A percentile compares a stretch with the other conserved stretches of the same genome.
Evolutionary conservation across 1,139 yeast species (phyloP).

Genomic region (Saccharomycopsis phalli): DNA sequence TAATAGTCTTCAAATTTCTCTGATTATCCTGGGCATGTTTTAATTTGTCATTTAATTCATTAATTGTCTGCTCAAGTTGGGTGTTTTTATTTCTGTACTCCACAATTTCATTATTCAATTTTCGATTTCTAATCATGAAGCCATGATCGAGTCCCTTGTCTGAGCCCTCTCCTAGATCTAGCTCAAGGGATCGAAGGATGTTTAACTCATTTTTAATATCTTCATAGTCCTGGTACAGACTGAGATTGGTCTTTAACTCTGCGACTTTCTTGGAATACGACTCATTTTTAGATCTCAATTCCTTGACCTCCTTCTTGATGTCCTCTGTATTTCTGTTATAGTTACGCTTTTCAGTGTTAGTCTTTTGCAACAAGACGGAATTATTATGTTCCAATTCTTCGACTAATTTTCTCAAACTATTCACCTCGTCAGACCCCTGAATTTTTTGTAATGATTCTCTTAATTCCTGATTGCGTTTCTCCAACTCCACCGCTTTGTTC

Average conservation of each 20-base stretch:
- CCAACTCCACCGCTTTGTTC: conserved; percentile 59
- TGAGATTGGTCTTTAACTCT: conserved; percentile 35
- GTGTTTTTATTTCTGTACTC: conserved; percentile 47
- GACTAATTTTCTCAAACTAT: conserved; percentile 23
- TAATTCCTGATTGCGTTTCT: conserved; percentile 67
- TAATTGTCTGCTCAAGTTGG: conserved; percentile 1
- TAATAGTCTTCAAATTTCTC: conserved; percentile 6
- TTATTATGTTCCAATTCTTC: conserved; percentile 14
- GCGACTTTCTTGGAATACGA: conserved; percentile 22
- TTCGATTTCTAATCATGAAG: conserved; percentile 50
- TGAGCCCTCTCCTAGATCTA: conserved; percentile 34
- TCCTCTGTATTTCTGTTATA: conserved; percentile 9
- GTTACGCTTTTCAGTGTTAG: conserved; percentile 9
- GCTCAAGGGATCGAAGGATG: conserved; percentile 62
- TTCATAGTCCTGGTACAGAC: conserved; percentile 56
- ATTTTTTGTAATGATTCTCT: conserved; percentile 53
- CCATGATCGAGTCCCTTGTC: conserved; percentile 33
- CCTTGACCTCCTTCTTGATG: conserved; percentile 30
- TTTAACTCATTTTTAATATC: conserved; percentile 70
- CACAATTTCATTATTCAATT: conserved; percentile 52
- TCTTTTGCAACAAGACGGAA: conserved; percentile 20
- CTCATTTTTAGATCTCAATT: conserved; percentile 20
- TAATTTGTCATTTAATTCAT: not conserved
- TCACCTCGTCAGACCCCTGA: conserved; percentile 32
- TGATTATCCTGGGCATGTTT: conserved; percentile 5